These are phyloP conservation scores for Atalantia buxifolia DNA, from an alignment of 345 rosid species.

Conservation along the genomic window DNA sequence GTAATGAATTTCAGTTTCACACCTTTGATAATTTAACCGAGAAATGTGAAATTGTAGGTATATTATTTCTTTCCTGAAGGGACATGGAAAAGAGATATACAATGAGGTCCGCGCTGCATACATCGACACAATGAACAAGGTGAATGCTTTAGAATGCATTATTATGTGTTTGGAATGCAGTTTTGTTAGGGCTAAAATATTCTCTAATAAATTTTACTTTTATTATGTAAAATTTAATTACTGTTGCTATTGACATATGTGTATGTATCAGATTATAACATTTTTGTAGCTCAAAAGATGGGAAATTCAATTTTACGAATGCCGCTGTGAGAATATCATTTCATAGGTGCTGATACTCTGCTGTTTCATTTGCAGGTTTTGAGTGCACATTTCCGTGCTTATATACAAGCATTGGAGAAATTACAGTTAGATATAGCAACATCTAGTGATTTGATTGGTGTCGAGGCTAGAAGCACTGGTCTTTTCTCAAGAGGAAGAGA, in stretches of 20 bases:
- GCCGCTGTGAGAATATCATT: not conserved
- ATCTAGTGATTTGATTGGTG: slow-evolving; percentile 87
- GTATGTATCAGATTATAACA: not conserved
- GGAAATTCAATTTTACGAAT: not conserved
- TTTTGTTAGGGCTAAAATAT: not conserved
- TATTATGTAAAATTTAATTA: not conserved
- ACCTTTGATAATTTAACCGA: slow-evolving; percentile 12
- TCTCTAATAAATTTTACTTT: not conserved
- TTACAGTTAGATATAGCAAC: slow-evolving; percentile 96
- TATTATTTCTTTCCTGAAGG: slow-evolving; percentile 78
- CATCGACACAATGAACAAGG: slow-evolving; percentile 98
- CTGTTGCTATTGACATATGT: not conserved
- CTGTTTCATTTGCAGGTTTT: slow-evolving; percentile 61
- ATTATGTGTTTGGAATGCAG: not conserved
- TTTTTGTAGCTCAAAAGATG: not conserved
- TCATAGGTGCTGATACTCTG: not conserved
- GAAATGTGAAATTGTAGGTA: slow-evolving; percentile 51
- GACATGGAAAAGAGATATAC: slow-evolving; percentile 88
- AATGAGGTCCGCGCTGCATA: slow-evolving; percentile 89
- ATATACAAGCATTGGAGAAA: slow-evolving; percentile 94
- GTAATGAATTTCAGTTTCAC: not conserved
- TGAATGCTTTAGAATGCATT: slow-evolving; percentile 24
- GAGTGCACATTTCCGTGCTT: slow-evolving; percentile 97
- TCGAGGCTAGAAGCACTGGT: slow-evolving; percentile 83
- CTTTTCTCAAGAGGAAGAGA: slow-evolving; percentile 87